Evolutionary conservation across 2,329 filamentous ascomycete genomes (phyloP), one percentile per base, ranked within the genome.

Genomic region (Cladosporium sp.): DNA sequence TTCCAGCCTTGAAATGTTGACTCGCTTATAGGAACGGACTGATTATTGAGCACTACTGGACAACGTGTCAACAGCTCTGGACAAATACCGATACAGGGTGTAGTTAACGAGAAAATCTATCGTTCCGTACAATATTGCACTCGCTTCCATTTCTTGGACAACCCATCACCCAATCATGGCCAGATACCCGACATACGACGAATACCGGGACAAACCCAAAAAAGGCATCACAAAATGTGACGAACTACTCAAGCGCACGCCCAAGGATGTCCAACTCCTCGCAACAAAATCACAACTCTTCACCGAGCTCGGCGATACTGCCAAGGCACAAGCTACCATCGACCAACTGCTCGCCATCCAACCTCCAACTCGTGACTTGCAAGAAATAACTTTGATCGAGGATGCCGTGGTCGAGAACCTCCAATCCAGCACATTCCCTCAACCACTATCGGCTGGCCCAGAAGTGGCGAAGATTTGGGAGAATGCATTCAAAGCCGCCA

Each of bases 171-270:
- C 14, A 45, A 64, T n/a, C 38, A 72, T 72, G 70, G 70, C 69
- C 34, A 67, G 67, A 14, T 70, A 68, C 47, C 70, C 70, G n/a
- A 67, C 65, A 4, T 70, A 69, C 55, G 69, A 70, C 37, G 70
- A 72, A 57, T 70, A 71, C 56, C 59, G 60, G 5, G 64, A 66
- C 30, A 68, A 68, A 39, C 69, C 65, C 50, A 58, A 55, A 17
- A 69, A 71, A 30, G 71, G 71, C 47, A 64, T 72, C 51, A 61
- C 67, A 34, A 69, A 69, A 40, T 72, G 70, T 51, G 65, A 72
- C 55, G 66, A 70, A 12, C 60, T 72, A 1, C 59, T 73, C 22
- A 66, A 63, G 34, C 70, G 67, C 40, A 66, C 61, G 12, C 66
- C 70, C 1, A 63, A 67, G 11, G 66, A 72, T 55, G 51, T 66